These are phyloP conservation scores for Tuber indicum DNA, from an alignment of 495 filamentous ascomycete genomes.

Conservation along the genomic window DNA sequence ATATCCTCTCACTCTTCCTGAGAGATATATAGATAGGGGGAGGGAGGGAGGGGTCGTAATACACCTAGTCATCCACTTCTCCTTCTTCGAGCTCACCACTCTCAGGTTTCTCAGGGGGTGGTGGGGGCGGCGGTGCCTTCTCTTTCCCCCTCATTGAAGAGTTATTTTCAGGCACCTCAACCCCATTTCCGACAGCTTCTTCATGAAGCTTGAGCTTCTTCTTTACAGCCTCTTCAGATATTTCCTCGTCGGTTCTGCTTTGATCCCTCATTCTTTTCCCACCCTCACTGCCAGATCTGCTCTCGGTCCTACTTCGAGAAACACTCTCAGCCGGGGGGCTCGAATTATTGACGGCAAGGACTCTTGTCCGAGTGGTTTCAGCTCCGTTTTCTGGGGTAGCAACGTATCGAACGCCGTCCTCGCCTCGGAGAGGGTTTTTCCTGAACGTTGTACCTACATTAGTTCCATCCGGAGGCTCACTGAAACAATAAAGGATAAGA, in stretches of 20 bases:
- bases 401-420: conserved; percentile 37
- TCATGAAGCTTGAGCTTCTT: conserved; percentile 44
- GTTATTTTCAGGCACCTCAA: conserved; percentile 22
- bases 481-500: conserved; percentile 36
- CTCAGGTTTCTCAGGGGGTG: conserved; percentile 26
- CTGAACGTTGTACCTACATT: conserved; percentile 15
- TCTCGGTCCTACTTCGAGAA: conserved; percentile 36
- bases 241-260: conserved; percentile 43
- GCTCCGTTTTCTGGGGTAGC: conserved; percentile 38
- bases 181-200: conserved; percentile 30
- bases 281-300: conserved; percentile 36
- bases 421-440: conserved; percentile 40
- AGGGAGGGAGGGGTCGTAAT: neutral
- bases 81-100: conserved; percentile 38
- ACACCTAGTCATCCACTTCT: conserved; percentile 36
- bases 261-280: conserved; percentile 39
- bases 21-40: neutral
- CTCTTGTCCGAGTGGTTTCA: conserved; percentile 45
- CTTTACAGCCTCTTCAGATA: conserved; percentile 44
- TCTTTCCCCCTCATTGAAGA: conserved; percentile 1
- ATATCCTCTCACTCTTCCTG: neutral
- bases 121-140: conserved; percentile 17
- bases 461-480: neutral
- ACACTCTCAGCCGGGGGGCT: conserved; percentile 41
- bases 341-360: conserved; percentile 34